Conservation (phyloP, 257 asterid species). For the Linderniella brevidens region DNA sequence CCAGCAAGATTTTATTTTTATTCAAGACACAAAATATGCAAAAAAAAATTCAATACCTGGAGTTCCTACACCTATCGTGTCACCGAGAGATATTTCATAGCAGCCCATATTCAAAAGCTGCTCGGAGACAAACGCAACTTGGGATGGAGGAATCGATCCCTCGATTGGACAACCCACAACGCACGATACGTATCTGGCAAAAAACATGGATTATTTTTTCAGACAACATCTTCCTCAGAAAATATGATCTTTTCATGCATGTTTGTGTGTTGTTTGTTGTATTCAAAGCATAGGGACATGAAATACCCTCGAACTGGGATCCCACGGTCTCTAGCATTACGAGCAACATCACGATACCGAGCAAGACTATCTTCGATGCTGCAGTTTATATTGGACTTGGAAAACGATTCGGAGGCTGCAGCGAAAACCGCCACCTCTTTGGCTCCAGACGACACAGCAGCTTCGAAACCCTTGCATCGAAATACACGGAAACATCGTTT, state of each 20-base stretch:
- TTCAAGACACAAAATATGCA: not conserved
- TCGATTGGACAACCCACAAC: slow-evolving; percentile 83
- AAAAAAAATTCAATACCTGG: slow-evolving; percentile 48
- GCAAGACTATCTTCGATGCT: slow-evolving; percentile 75
- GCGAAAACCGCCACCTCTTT: slow-evolving; percentile 89
- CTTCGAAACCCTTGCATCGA: slow-evolving; percentile 61
- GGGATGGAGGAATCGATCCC: slow-evolving; percentile 55
- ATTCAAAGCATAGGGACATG: not conserved
- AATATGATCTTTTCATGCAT: too few species aligned
- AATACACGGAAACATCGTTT: slow-evolving; percentile 5
- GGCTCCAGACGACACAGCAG: slow-evolving; percentile 90
- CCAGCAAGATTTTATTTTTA: not conserved
- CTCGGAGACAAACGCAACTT: slow-evolving; percentile 79
- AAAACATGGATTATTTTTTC: not conserved
- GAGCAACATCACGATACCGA: slow-evolving; percentile 61
- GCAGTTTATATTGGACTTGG: slow-evolving; percentile 83
- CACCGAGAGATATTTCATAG: slow-evolving; percentile 84
- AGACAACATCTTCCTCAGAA: too few species aligned
- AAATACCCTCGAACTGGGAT: slow-evolving; percentile 95
- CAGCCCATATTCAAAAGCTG: slow-evolving; percentile 95
- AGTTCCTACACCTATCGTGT: slow-evolving; percentile 83
- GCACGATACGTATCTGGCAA: slow-evolving; percentile 72
- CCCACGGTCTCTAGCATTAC: slow-evolving; percentile 59
- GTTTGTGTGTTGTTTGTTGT: too few species aligned
- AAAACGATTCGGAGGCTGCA: slow-evolving; percentile 97